phyloP scores from a whole-genome alignment of 257 asterid species.

The Ajuga chamaepitys region DNA sequence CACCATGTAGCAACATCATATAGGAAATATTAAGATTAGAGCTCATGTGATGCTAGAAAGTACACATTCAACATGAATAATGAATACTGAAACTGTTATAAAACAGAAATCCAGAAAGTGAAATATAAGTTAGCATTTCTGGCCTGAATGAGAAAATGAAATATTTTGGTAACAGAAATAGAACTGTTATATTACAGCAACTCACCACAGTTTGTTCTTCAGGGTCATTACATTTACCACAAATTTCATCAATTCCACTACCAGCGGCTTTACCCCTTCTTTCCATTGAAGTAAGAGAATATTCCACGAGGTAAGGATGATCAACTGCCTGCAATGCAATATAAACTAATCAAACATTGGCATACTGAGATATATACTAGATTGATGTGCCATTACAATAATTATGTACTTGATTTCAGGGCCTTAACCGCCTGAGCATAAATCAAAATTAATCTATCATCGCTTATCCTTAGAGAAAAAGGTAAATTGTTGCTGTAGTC shows the following conservation, averaged over 20 bases:
- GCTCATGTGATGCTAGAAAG: background rate
- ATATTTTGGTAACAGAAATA: background rate
- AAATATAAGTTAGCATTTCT: background rate
- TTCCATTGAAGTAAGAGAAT: slow-evolving; percentile 57
- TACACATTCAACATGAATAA: background rate
- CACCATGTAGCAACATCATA: background rate
- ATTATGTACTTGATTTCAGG: background rate
- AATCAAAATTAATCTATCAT: background rate
- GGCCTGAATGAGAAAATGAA: background rate
- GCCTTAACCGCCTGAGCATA: background rate
- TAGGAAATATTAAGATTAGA: background rate
- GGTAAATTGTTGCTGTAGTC: too few relatives aligned
- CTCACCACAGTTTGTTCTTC: slow-evolving; percentile 80
- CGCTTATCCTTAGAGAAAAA: background rate
- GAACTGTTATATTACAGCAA: slow-evolving; percentile 3
- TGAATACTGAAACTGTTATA: background rate
- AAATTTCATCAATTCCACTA: slow-evolving; percentile 36
- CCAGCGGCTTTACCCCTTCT: slow-evolving; percentile 44
- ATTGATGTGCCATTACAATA: background rate
- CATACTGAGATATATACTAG: background rate
- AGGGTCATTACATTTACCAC: slow-evolving; percentile 64
- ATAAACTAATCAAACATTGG: slow-evolving; percentile 13
- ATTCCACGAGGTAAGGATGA: slow-evolving; percentile 95
- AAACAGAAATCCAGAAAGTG: background rate
- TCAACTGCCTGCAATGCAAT: slow-evolving; percentile 72